phyloP scores from a whole-genome alignment of 176 grass and related monocot genomes.

The Echinochloa phyllopogon region DNA sequence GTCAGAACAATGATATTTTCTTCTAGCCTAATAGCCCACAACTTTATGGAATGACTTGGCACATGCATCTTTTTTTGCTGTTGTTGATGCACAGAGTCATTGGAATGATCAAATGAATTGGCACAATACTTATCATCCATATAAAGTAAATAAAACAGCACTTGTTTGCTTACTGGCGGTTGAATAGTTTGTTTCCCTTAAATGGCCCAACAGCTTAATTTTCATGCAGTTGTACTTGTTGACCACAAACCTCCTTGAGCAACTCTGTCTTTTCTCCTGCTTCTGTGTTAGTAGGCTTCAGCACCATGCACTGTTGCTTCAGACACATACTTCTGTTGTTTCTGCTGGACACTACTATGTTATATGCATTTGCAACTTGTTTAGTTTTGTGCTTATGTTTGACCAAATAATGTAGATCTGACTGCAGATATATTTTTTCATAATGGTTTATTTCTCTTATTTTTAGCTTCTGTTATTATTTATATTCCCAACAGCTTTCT shows the following conservation, averaged over 20 bases:
- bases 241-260: neutral
- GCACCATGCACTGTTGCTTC: conserved; percentile 15
- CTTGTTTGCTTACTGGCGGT: conserved; percentile 9
- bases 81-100: neutral
- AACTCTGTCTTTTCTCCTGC: neutral
- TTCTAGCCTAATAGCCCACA: neutral
- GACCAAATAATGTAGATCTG: conserved; percentile 19
- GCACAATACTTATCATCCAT: neutral
- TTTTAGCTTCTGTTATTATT: neutral
- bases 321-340: conserved; percentile 1
- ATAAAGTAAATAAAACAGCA: conserved; percentile 25
- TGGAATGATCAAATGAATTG: neutral
- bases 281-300: neutral
- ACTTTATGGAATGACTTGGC: neutral
- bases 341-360: neutral
- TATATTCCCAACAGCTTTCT: conserved; percentile 71
- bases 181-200: neutral
- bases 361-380: neutral
- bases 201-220: conserved; percentile 12
- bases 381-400: conserved; percentile 19
- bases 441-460: neutral
- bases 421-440: conserved; percentile 12
- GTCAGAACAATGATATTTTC: neutral
- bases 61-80: neutral
- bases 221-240: conserved; percentile 21